These are phyloP conservation scores for Vigna unguiculata DNA, from an alignment of 306 rosid species.

Conservation along the genomic window DNA sequence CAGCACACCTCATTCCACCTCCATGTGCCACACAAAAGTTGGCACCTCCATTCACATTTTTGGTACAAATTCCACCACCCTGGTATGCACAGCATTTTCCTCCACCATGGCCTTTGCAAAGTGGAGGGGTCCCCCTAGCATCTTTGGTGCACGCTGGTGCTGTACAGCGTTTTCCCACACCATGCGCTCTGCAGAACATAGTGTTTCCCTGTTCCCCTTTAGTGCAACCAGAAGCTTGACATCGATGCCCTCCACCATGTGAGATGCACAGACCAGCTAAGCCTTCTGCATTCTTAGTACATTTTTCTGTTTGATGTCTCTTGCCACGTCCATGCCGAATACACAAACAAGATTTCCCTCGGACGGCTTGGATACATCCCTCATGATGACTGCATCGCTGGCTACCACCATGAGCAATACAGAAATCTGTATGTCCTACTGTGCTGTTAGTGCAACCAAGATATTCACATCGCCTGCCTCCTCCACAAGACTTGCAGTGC, in stretches of 20 bases:
- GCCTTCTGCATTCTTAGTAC: conserved; percentile 91
- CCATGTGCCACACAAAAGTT: conserved; percentile 93
- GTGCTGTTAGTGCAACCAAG: conserved; percentile 93
- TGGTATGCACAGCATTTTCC: conserved; percentile 86
- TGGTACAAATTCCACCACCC: conserved; percentile 80
- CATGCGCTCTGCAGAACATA: conserved; percentile 90
- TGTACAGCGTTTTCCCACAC: conserved; percentile 90
- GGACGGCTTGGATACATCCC: conserved; percentile 82
- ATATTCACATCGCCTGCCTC: conserved; percentile 84
- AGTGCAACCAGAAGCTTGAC: conserved; percentile 80
- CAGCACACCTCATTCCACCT: conserved; percentile 89
- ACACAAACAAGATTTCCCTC: conserved; percentile 89
- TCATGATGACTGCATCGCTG: conserved; percentile 79
- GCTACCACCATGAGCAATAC: conserved; percentile 95
- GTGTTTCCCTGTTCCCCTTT: conserved; percentile 96
- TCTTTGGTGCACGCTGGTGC: conserved; percentile 87
- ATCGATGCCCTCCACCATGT: conserved; percentile 88
- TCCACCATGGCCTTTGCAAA: conserved; percentile 94
- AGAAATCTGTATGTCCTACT: conserved; percentile 90
- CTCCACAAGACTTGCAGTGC: conserved; percentile 94
- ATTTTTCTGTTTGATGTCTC: conserved; percentile 84
- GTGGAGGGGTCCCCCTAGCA: conserved; percentile 90
- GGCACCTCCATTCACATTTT: conserved; percentile 95
- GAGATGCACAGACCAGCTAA: conserved; percentile 93
- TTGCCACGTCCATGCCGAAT: conserved; percentile 93